These are phyloP conservation scores for Conringia planisiliqua DNA, from an alignment of 345 rosid species.

Conservation along the genomic window DNA sequence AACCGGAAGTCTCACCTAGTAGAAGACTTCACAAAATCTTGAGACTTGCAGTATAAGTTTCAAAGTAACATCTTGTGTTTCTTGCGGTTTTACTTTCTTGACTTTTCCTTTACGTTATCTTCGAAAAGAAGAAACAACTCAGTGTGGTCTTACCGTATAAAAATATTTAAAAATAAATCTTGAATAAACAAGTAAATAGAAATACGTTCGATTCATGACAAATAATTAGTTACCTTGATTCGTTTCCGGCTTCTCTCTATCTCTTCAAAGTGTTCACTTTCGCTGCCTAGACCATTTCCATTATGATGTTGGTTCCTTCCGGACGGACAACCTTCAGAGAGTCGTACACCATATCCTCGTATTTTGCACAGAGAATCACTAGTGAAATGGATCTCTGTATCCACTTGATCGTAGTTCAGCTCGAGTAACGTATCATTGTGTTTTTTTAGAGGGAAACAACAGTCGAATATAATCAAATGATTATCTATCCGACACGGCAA, in stretches of 20 bases:
- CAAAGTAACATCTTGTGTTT: neutral
- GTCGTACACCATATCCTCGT: neutral
- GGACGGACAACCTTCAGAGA: neutral
- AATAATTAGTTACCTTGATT: neutral
- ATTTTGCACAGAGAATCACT: neutral
- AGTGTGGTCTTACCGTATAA: neutral
- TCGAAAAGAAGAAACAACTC: neutral
- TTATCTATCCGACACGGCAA: neutral
- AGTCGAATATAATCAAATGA: neutral
- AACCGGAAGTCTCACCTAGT: no score
- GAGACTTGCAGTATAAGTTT: no score
- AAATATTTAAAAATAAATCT: neutral
- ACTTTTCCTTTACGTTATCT: neutral
- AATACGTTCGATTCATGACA: neutral
- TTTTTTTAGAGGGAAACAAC: neutral
- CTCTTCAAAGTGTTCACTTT: neutral
- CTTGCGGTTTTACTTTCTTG: neutral
- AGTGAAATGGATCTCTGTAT: neutral
- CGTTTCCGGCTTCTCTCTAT: neutral
- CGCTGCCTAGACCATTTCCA: neutral
- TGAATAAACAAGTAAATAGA: neutral
- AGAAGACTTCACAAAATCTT: no score
- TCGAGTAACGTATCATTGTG: neutral
- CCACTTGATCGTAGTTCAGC: neutral
- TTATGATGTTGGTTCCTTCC: neutral